phyloP scores from a whole-genome alignment of 2,329 filamentous ascomycete genomes.

The Juglanconis oblonga region DNA sequence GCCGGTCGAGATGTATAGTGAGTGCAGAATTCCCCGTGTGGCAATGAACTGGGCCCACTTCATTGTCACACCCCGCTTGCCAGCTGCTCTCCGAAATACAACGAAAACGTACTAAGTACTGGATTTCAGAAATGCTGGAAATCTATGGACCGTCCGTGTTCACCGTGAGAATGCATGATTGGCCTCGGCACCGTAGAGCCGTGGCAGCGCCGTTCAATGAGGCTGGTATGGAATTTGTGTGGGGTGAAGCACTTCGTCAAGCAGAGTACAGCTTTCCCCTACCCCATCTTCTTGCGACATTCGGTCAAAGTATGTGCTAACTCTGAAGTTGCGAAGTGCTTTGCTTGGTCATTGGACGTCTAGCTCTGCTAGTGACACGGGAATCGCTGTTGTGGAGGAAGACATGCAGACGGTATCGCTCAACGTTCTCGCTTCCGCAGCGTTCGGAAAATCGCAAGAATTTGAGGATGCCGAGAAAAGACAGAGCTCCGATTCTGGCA shows the following conservation, averaged over 20 bases:
- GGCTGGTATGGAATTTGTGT: slow-evolving; percentile 27
- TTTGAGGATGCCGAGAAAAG: slow-evolving; percentile 22
- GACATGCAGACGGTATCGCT: slow-evolving; percentile 27
- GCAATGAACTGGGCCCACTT: not conserved
- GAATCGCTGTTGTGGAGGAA: slow-evolving; percentile 20
- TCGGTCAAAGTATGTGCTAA: too few species aligned
- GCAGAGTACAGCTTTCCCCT: slow-evolving; percentile 1
- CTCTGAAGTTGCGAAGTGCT: too few species aligned
- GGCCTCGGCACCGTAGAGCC: slow-evolving; percentile 28
- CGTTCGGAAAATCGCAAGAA: slow-evolving; percentile 24
- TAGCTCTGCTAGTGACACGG: not conserved
- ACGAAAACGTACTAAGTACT: too few species aligned
- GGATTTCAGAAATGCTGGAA: slow-evolving; percentile 22
- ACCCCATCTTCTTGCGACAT: too few species aligned
- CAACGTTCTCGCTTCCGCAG: slow-evolving; percentile 27
- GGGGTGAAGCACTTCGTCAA: slow-evolving; percentile 25
- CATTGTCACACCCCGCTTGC: too few species aligned
- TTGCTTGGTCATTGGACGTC: not conserved
- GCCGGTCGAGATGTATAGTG: slow-evolving; percentile 21
- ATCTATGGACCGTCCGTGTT: slow-evolving; percentile 29
- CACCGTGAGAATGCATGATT: slow-evolving; percentile 27
- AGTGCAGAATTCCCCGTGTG: not conserved
- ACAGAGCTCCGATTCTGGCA: slow-evolving; percentile 7
- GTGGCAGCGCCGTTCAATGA: slow-evolving; percentile 29
- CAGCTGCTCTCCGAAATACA: too few species aligned